These are phyloP conservation scores for Helotiales sp. DNA, from an alignment of 2,329 filamentous ascomycete species.

Conservation along the genomic window DNA sequence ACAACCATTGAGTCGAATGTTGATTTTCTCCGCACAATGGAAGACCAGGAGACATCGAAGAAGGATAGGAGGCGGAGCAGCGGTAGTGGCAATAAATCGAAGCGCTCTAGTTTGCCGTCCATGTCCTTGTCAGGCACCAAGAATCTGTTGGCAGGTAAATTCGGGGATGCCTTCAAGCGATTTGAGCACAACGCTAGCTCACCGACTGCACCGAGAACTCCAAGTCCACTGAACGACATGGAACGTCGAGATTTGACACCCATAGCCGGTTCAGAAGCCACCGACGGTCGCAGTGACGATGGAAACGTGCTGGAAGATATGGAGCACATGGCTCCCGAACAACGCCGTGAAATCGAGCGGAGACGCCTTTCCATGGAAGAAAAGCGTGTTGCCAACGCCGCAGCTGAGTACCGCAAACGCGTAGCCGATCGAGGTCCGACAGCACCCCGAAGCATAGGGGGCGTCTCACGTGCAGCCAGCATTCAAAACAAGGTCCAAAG, in stretches of 20 bases:
- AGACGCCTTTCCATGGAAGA: slow-evolving; percentile 84
- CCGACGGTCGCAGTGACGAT: slow-evolving; percentile 70
- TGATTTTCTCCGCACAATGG: slow-evolving; percentile 79
- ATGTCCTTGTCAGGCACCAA: slow-evolving; percentile 76
- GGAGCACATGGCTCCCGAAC: slow-evolving; percentile 81
- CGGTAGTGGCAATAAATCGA: slow-evolving; percentile 61
- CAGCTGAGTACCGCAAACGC: slow-evolving; percentile 82
- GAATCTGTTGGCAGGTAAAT: slow-evolving; percentile 82
- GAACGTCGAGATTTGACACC: slow-evolving; percentile 60
- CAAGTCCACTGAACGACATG: slow-evolving; percentile 48
- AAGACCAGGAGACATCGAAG: slow-evolving; percentile 62
- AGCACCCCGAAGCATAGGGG: slow-evolving; percentile 61
- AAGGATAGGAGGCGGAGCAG: slow-evolving; percentile 57
- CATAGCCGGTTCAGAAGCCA: slow-evolving; percentile 77
- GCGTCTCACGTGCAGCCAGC: slow-evolving; percentile 70
- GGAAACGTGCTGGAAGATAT: slow-evolving; percentile 66
- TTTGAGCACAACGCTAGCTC: slow-evolving; percentile 67
- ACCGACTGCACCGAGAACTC: slow-evolving; percentile 49
- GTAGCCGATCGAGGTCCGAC: slow-evolving; percentile 66
- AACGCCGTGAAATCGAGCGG: slow-evolving; percentile 87
- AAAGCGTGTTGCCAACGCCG: slow-evolving; percentile 83
- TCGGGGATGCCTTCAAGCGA: slow-evolving; percentile 90
- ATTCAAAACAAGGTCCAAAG: slow-evolving; percentile 93
- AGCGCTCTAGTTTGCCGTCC: slow-evolving; percentile 73
- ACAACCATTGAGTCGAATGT: slow-evolving; percentile 78